A percentile compares a stretch with the other conserved stretches of the same genome.
These are phyloP conservation scores for Chlamydomonas sp. DNA, from an alignment of 139 green algal genomes.

Conservation along the genomic window DNA sequence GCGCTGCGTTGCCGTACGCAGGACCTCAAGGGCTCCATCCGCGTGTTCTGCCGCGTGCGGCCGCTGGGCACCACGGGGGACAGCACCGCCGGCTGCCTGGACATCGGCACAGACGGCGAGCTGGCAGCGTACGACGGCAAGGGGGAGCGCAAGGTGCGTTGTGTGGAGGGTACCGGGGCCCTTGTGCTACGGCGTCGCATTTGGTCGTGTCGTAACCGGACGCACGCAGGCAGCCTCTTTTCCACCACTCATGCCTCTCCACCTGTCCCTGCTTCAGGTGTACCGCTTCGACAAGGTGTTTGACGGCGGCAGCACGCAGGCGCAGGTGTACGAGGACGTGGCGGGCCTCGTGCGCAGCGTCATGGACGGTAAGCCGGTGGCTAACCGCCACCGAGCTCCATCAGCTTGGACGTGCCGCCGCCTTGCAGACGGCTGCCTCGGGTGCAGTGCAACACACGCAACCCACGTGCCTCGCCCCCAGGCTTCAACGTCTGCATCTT, in stretches of 20 bases:
- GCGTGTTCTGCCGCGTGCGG: conserved; percentile 89
- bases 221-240: too few species aligned
- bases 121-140: conserved; percentile 31
- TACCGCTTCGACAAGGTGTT: conserved; percentile 87
- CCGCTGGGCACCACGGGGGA: conserved; percentile 79
- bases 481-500: conserved; percentile 95
- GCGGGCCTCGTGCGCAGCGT: conserved; percentile 88
- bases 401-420: too few species aligned
- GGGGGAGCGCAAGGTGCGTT: conserved; percentile 65
- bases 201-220: too few species aligned
- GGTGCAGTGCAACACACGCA: background rate
- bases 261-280: conserved; percentile 62
- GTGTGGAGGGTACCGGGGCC: too few species aligned
- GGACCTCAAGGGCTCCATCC: conserved; percentile 88
- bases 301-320: conserved; percentile 72
- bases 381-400: too few species aligned
- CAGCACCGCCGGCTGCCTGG: conserved; percentile 46
- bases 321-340: conserved; percentile 87
- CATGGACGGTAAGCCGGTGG: conserved; percentile 87
- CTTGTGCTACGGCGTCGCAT: too few species aligned
- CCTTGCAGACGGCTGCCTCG: too few species aligned
- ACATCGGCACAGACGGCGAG: conserved; percentile 20
- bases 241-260: too few species aligned
- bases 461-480: conserved; percentile 34
- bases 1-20: background rate